These are phyloP conservation scores for Gracilariopsis chorda DNA, from an alignment of 23 red algal genomes.

Conservation along the genomic window DNA sequence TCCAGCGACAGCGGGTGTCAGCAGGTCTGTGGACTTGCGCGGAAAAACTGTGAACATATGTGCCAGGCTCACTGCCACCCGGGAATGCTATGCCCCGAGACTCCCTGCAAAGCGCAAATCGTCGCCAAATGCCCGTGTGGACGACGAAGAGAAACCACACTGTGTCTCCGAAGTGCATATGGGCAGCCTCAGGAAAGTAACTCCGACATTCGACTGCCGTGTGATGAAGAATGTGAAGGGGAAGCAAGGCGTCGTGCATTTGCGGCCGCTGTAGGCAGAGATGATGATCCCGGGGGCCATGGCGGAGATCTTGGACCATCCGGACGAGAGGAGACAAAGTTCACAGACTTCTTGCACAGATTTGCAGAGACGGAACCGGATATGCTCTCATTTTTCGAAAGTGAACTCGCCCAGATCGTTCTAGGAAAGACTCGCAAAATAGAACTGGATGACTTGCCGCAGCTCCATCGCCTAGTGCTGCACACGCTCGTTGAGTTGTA, in stretches of 20 bases:
- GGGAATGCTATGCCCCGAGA: slow-evolving; percentile 50
- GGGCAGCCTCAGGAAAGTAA: background rate
- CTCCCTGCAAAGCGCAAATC: slow-evolving; percentile 35
- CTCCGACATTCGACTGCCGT: slow-evolving; percentile 45
- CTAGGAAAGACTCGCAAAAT: slow-evolving; percentile 34
- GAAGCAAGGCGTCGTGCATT: slow-evolving; percentile 42
- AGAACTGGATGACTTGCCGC: slow-evolving; percentile 40
- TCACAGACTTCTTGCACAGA: slow-evolving; percentile 32
- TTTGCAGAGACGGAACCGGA: slow-evolving; percentile 47
- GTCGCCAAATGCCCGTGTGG: slow-evolving; percentile 68
- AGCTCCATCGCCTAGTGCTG: slow-evolving; percentile 37
- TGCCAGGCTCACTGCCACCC: slow-evolving; percentile 67
- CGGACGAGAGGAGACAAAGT: background rate
- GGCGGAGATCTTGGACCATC: background rate
- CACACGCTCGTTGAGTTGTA: slow-evolving; percentile 48
- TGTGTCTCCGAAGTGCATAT: slow-evolving; percentile 35
- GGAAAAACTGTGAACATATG: slow-evolving; percentile 58
- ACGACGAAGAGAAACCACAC: slow-evolving; percentile 40
- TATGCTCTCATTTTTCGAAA: slow-evolving; percentile 43
- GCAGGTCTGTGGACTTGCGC: slow-evolving; percentile 38
- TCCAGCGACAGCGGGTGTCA: slow-evolving; percentile 40
- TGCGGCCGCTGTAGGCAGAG: slow-evolving; percentile 65
- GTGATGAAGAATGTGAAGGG: slow-evolving; percentile 70
- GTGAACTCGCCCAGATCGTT: slow-evolving; percentile 35
- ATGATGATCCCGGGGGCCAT: background rate